phyloP scores from a whole-genome alignment of 2,329 filamentous ascomycete genomes.

The Triangularia setosa region DNA sequence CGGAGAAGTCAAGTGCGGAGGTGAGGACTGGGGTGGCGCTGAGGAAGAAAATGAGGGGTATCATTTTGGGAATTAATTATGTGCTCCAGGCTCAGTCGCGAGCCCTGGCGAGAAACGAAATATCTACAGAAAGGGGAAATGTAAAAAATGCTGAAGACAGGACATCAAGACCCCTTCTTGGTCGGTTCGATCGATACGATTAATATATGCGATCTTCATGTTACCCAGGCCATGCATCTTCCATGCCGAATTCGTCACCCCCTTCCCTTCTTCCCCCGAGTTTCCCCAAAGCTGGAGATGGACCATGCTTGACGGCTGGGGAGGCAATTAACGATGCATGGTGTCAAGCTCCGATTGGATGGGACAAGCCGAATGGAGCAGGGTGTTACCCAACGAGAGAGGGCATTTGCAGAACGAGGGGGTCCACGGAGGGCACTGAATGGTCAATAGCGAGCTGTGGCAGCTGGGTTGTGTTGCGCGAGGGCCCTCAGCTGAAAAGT shows the following conservation, averaged over 20 bases:
- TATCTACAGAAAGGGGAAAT: neutral
- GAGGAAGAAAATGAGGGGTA: slow-evolving; percentile 14
- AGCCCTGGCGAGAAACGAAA: neutral
- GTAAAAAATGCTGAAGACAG: neutral
- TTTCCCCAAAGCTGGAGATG: neutral
- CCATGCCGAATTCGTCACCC: neutral
- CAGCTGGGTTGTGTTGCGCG: neutral
- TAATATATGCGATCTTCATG: neutral
- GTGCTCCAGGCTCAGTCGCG: neutral
- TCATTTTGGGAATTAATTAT: slow-evolving; percentile 10
- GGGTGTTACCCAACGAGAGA: neutral
- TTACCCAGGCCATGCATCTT: neutral
- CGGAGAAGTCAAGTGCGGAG: slow-evolving; percentile 7
- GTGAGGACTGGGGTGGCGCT: slow-evolving; percentile 10
- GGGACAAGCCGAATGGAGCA: neutral
- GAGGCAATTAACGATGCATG: neutral
- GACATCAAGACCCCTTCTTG: neutral
- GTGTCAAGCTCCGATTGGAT: neutral
- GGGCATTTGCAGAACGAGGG: neutral
- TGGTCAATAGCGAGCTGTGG: neutral
- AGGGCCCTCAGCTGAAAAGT: neutral
- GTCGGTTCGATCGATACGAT: neutral
- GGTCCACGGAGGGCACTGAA: neutral
- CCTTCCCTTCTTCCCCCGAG: too few species aligned
- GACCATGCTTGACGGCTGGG: neutral